phyloP scores from a whole-genome alignment of 202 grass and related monocot species.

The Schoenoplectus tabernaemontani region DNA sequence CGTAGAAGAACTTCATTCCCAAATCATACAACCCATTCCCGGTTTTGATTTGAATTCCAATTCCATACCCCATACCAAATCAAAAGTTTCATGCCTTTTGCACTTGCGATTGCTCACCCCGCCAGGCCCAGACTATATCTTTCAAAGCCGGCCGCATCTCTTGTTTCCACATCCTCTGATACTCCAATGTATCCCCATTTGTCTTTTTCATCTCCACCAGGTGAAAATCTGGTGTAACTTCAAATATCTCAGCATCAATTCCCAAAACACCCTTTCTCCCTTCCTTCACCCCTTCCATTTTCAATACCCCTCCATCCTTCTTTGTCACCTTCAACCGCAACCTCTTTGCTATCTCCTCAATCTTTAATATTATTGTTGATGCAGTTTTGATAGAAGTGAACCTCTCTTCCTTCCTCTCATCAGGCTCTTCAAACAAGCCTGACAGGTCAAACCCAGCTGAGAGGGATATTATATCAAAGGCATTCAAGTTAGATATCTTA shows the following conservation, averaged over 20 bases:
- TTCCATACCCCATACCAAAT: neutral
- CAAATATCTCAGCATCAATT: slow-evolving; percentile 57
- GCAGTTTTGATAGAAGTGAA: slow-evolving; percentile 64
- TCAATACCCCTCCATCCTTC: slow-evolving; percentile 52
- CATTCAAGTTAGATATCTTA: slow-evolving; percentile 60
- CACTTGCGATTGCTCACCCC: slow-evolving; percentile 37
- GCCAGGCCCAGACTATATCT: slow-evolving; percentile 91
- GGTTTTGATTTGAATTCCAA: neutral
- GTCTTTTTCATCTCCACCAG: slow-evolving; percentile 74
- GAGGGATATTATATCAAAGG: slow-evolving; percentile 91
- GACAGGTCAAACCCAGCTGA: slow-evolving; percentile 86
- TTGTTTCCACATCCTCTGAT: slow-evolving; percentile 51
- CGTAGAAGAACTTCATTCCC: neutral
- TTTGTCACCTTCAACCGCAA: slow-evolving; percentile 54
- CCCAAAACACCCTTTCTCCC: slow-evolving; percentile 65
- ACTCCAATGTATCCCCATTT: slow-evolving; percentile 72
- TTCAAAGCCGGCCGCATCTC: slow-evolving; percentile 61
- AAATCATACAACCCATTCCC: neutral
- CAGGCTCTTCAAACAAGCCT: slow-evolving; percentile 50
- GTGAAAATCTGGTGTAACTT: slow-evolving; percentile 73
- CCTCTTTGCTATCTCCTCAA: slow-evolving; percentile 56
- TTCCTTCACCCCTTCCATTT: slow-evolving; percentile 43
- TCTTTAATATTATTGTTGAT: slow-evolving; percentile 43
- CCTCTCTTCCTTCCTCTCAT: slow-evolving; percentile 37
- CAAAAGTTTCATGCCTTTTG: neutral